These are phyloP conservation scores for Botrytis deweyae DNA, from an alignment of 2,329 filamentous ascomycete species.

Conservation along the genomic window DNA sequence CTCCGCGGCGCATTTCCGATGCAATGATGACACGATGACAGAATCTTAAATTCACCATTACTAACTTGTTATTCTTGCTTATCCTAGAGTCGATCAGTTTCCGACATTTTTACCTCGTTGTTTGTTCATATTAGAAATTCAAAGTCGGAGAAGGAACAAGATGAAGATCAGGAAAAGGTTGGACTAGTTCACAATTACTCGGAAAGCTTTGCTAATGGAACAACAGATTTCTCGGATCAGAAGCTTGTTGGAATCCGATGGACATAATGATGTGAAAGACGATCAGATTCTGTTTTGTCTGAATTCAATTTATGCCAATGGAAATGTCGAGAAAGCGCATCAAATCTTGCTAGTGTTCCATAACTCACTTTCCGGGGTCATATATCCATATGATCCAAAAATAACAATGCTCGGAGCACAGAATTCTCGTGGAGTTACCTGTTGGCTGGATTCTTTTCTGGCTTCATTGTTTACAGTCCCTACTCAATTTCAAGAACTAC, in stretches of 20 bases:
- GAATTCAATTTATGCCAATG: constrained; percentile 61
- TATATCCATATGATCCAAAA: constrained; percentile 71
- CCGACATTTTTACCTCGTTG: constrained; percentile 60
- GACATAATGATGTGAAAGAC: constrained; percentile 56
- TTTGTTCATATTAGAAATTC: constrained; percentile 62
- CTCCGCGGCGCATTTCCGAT: constrained; percentile 25
- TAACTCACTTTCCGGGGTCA: constrained; percentile 75
- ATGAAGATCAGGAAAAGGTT: constrained; percentile 51
- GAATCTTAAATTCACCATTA: constrained; percentile 26
- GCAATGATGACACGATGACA: constrained; percentile 20
- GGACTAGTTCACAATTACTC: not conserved
- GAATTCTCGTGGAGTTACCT: constrained; percentile 86
- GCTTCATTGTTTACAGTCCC: constrained; percentile 91
- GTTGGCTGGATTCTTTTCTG: constrained; percentile 85
- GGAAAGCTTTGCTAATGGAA: constrained; percentile 19
- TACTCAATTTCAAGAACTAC: constrained; percentile 89
- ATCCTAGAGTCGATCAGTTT: constrained; percentile 51
- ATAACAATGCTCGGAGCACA: constrained; percentile 78
- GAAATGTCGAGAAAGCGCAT: constrained; percentile 71
- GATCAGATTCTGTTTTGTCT: constrained; percentile 64
- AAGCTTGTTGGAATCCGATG: constrained; percentile 50
- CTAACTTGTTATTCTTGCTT: constrained; percentile 32
- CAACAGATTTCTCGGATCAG: constrained; percentile 52
- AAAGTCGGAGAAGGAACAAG: constrained; percentile 40
- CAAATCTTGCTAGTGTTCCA: constrained; percentile 76